These are phyloP conservation scores for Amaranthus hypochondriacus DNA, from an alignment of 148 eudicot species.

Conservation along the genomic window DNA sequence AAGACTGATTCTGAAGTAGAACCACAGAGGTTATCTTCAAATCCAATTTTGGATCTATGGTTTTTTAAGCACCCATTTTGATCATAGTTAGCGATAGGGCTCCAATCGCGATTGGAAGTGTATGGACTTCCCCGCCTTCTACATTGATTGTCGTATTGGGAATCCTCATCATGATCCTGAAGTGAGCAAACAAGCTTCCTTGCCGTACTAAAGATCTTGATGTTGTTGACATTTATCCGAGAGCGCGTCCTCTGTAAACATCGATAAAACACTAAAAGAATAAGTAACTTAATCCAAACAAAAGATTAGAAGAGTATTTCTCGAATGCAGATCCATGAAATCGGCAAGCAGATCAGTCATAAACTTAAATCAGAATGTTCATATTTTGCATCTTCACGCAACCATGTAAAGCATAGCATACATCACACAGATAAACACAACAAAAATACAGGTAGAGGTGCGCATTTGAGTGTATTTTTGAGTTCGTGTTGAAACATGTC, in stretches of 20 bases:
- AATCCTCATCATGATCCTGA: constrained; percentile 49
- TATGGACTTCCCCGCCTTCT: constrained; percentile 43
- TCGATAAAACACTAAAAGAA: constrained; percentile 4
- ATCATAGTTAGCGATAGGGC: constrained; percentile 38
- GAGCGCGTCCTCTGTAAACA: constrained; percentile 54
- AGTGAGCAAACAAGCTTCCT: constrained; percentile 73
- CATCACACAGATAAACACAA: too few relatives aligned
- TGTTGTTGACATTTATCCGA: constrained; percentile 40
- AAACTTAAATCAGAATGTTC: too few relatives aligned
- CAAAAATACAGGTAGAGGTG: too few relatives aligned
- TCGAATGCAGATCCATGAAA: too few relatives aligned
- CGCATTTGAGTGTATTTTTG: too few relatives aligned
- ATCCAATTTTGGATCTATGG: constrained; percentile 12
- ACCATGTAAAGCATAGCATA: too few relatives aligned
- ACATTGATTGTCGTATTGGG: constrained; percentile 33
- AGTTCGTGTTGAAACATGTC: too few relatives aligned
- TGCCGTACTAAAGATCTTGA: constrained; percentile 67
- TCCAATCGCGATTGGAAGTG: constrained; percentile 36
- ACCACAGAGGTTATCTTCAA: constrained; percentile 22
- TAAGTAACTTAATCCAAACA: background rate
- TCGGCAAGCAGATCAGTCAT: too few relatives aligned
- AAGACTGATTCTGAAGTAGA: constrained; percentile 63
- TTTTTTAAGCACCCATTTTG: constrained; percentile 29
- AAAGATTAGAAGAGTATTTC: too few relatives aligned
- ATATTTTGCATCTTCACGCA: too few relatives aligned